phyloP scores from a whole-genome alignment of 345 rosid species.

The Pelargonium nanum region DNA sequence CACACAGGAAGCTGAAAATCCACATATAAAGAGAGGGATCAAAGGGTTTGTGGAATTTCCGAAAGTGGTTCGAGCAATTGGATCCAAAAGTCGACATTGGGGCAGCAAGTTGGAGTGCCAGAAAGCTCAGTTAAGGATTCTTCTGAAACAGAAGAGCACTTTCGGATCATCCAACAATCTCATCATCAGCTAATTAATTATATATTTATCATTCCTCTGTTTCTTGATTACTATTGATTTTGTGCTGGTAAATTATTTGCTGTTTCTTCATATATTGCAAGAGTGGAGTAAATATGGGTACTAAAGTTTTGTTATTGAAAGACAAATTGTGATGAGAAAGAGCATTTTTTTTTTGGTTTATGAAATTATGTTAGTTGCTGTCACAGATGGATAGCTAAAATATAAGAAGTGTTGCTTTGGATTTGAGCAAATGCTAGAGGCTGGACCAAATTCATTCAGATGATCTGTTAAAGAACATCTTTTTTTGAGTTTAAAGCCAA shows the following conservation, averaged over 20 bases:
- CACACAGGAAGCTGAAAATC: slow-evolving; percentile 61
- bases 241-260: neutral
- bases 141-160: slow-evolving; percentile 53
- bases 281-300: slow-evolving; percentile 4
- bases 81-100: slow-evolving; percentile 61
- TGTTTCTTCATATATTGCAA: slow-evolving; percentile 5
- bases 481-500: slow-evolving; percentile 5
- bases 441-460: neutral
- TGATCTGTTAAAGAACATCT: slow-evolving; percentile 6
- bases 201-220: slow-evolving; percentile 6
- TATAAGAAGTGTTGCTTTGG: slow-evolving; percentile 12
- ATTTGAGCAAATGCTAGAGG: slow-evolving; percentile 3
- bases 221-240: neutral
- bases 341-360: neutral
- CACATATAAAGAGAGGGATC: slow-evolving; percentile 76
- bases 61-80: slow-evolving; percentile 53
- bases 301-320: slow-evolving; percentile 14
- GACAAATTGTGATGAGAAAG: neutral
- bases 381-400: neutral
- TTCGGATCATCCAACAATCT: slow-evolving; percentile 26
- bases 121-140: slow-evolving; percentile 65
- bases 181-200: slow-evolving; percentile 3
- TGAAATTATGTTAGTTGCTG: neutral
- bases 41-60: slow-evolving; percentile 84
- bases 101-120: slow-evolving; percentile 75